Evolutionary conservation across 495 filamentous ascomycete genomes (phyloP), one percentile per base, ranked within the genome.

Genomic region (Aspergillus ostianus): DNA sequence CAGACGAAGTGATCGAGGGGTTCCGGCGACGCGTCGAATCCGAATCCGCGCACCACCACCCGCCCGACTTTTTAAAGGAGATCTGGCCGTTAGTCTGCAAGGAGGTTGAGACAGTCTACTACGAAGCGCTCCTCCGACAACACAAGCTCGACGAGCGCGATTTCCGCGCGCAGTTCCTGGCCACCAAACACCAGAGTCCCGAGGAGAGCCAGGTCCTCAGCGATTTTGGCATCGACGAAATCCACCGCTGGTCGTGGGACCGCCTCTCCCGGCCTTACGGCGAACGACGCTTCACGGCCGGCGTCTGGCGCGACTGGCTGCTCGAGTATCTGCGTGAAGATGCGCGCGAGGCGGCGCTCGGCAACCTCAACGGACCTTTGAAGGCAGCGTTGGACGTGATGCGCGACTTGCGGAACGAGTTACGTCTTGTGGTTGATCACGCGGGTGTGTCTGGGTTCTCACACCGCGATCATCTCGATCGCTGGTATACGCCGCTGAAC

Each of bases 341-440:
- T 20, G 53, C 53, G 41, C 62, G 56, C 6, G 46, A 66, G 41
- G 64, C 64, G 6, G 10, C 36, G 15, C 61, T 66, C 18, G 61
- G 61, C 20, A 66, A 64, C 27, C 26, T 58, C 17, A 32, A 64
- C 13, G 64, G 64, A 4, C 53, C 64, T 6, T 54, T 64, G 13
- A 64, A 61, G 46, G 62, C 64, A 6, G 62, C 62, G 13, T 18
- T 60, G 23, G 62, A 67, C 52, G 58, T 62, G 41, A 36, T 67
- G 53, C 62, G 64, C 26, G 64, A 67, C 49, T 58, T 67, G 19
- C 64, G 64, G 19, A 64, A 64, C 50, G 58, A 67, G 41, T 27
- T 64, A 17, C 58, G 53, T 44, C 53, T 55, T 19, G 46, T 55
- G 9, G 53, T 55, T 12, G 53, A 55, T 20, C 53, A 55, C 18